These are phyloP conservation scores for Euphorbia pulcherrima DNA, from an alignment of 345 rosid species.

Conservation along the genomic window DNA sequence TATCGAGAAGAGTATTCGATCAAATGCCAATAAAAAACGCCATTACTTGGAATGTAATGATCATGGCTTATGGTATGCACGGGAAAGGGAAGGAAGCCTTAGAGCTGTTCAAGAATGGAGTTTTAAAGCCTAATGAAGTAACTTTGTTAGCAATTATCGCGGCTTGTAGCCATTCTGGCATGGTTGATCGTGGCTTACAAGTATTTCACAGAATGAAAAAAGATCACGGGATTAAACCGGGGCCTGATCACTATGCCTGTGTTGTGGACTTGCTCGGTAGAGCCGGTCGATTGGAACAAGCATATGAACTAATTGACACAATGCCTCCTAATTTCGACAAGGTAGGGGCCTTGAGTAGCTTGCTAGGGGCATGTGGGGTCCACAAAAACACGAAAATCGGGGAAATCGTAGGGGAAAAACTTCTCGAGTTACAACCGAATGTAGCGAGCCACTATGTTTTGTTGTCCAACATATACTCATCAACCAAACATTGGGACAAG, in stretches of 20 bases:
- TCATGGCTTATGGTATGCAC: slow-evolving; percentile 95
- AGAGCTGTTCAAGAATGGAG: slow-evolving; percentile 40
- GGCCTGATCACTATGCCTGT: slow-evolving; percentile 83
- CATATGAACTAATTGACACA: slow-evolving; percentile 44
- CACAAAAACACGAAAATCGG: slow-evolving; percentile 70
- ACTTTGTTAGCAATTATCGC: slow-evolving; percentile 74
- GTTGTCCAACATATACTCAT: slow-evolving; percentile 78
- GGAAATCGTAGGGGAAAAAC: slow-evolving; percentile 64
- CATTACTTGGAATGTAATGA: slow-evolving; percentile 82
- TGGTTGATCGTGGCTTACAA: slow-evolving; percentile 69
- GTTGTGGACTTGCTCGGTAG: slow-evolving; percentile 85
- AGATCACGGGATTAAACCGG: slow-evolving; percentile 48
- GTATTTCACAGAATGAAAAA: slow-evolving; percentile 67
- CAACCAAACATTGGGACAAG: slow-evolving; percentile 73
- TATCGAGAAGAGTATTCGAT: slow-evolving; percentile 55
- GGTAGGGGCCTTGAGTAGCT: slow-evolving; percentile 76
- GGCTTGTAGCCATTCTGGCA: slow-evolving; percentile 85
- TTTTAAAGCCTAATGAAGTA: slow-evolving; percentile 65
- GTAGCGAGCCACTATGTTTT: slow-evolving; percentile 88
- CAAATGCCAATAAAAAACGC: slow-evolving; percentile 59
- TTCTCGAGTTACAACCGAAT: slow-evolving; percentile 61
- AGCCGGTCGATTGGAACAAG: slow-evolving; percentile 66
- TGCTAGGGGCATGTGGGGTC: slow-evolving; percentile 75
- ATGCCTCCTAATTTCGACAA: slow-evolving; percentile 59
- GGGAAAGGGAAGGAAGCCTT: slow-evolving; percentile 71